A percentile compares a stretch with the other conserved stretches of the same genome.
Evolutionary conservation across 2,329 filamentous ascomycete species (phyloP).

Genomic region (Microascus cirrosus): DNA sequence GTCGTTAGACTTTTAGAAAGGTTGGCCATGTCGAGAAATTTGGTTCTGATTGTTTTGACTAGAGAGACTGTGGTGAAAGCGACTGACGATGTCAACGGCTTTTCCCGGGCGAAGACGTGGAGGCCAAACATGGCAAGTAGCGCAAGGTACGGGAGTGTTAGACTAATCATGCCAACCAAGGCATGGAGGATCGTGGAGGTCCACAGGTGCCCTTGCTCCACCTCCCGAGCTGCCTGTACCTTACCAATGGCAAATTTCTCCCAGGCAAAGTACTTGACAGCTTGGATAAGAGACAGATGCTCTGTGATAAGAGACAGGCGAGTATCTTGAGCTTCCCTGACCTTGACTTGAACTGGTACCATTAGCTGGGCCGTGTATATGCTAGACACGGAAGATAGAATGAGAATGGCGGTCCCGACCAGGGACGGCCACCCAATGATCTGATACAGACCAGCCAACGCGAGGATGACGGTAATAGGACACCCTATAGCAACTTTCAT

Average conservation of each 20-base stretch:
- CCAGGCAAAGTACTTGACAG: conserved; percentile 52
- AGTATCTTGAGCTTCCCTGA: conserved; percentile 42
- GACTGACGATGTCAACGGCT: conserved; percentile 39
- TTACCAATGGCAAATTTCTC: conserved; percentile 39
- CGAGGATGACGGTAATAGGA: conserved; percentile 33
- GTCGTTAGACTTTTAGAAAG: conserved; percentile 25
- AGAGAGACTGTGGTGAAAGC: conserved; percentile 46
- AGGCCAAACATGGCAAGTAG: conserved; percentile 43
- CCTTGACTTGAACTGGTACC: conserved; percentile 36
- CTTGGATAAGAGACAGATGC: conserved; percentile 44
- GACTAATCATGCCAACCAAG: conserved; percentile 34
- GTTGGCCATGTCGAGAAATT: conserved; percentile 20
- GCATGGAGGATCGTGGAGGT: conserved; percentile 34
- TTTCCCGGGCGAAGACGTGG: conserved; percentile 34
- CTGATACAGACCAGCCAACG: conserved; percentile 39
- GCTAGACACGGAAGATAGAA: conserved; percentile 37
- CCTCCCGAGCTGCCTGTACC: conserved; percentile 34
- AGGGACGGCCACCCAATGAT: conserved; percentile 45
- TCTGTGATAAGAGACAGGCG: conserved; percentile 47
- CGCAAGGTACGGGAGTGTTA: conserved; percentile 38
- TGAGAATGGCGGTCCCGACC: conserved; percentile 35
- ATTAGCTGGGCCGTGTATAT: conserved; percentile 36
- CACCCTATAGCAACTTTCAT: conserved; percentile 33
- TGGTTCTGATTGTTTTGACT: conserved; percentile 39
- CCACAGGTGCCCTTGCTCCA: conserved; percentile 45